phyloP scores from a whole-genome alignment of 164 flowering plant species.

The Buxus sempervirens region DNA sequence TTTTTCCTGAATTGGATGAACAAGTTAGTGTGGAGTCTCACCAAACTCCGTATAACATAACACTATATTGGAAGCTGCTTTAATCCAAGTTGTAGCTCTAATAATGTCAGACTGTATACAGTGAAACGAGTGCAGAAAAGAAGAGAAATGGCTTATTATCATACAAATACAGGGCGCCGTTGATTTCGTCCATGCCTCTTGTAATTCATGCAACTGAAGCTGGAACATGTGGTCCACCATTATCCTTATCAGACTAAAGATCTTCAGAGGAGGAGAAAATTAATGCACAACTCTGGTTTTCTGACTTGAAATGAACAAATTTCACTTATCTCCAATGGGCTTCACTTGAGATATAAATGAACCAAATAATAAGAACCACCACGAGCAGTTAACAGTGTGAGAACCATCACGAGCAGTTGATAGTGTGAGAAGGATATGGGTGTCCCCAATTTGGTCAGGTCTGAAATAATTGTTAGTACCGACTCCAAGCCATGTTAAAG shows the following conservation, averaged over 20 bases:
- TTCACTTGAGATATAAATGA: slow-evolving; percentile 15
- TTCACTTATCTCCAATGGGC: slow-evolving; percentile 5
- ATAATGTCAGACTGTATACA: slow-evolving; percentile 13
- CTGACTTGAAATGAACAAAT: slow-evolving; percentile 13
- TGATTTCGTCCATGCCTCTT: slow-evolving; percentile 13
- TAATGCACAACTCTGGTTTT: slow-evolving; percentile 13
- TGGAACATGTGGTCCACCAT: neutral
- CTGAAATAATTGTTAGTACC: slow-evolving; percentile 32
- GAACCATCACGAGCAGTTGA: slow-evolving; percentile 7
- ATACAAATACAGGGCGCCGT: slow-evolving; percentile 9
- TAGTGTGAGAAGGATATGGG: slow-evolving; percentile 6
- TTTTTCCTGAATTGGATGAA: too few relatives aligned
- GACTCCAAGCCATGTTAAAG: slow-evolving; percentile 14
- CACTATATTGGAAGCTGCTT: slow-evolving; percentile 22
- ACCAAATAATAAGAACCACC: slow-evolving; percentile 10
- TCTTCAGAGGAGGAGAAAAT: slow-evolving; percentile 8
- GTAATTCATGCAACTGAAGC: slow-evolving; percentile 10
- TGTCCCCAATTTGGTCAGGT: slow-evolving; percentile 20
- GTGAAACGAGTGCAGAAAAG: slow-evolving; percentile 13
- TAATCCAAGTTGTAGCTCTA: slow-evolving; percentile 21
- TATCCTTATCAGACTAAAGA: slow-evolving; percentile 20
- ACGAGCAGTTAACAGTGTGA: neutral
- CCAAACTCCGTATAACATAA: slow-evolving; percentile 7
- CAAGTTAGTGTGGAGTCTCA: too few relatives aligned
- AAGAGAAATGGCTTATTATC: slow-evolving; percentile 18